Percentiles rank a stretch among this genome's conserved stretches.
Evolutionary conservation across 1,284 basidiomycete species (phyloP).

Genomic region (Trichosporon faecale): DNA sequence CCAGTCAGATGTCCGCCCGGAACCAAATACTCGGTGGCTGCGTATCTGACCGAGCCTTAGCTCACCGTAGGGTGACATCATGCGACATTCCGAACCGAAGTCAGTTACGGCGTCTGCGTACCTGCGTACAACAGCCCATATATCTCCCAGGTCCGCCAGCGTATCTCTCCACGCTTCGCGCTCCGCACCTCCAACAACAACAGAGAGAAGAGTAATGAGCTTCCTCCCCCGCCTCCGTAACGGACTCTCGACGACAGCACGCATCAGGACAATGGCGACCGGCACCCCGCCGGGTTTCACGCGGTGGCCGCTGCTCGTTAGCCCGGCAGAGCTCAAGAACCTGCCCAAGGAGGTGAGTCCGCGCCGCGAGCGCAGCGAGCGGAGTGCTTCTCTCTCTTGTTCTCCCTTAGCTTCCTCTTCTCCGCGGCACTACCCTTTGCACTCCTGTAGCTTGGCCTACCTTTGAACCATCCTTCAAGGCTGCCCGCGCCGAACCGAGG

Average conservation of each 20-base stretch:
- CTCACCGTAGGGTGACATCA: too few species aligned
- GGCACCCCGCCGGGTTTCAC: background rate
- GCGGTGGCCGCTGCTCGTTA: background rate
- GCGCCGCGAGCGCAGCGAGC: background rate
- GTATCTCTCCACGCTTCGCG: background rate
- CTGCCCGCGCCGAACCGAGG: too few species aligned
- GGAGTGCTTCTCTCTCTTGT: background rate
- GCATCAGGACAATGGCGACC: background rate
- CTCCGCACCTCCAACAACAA: background rate
- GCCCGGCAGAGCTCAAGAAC: background rate
- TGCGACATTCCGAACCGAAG: too few species aligned
- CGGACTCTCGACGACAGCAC: background rate
- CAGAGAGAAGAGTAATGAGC: background rate
- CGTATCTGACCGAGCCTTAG: too few species aligned
- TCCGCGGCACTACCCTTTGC: background rate
- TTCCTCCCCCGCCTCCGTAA: background rate
- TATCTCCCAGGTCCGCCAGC: too few species aligned
- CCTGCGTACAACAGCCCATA: too few species aligned
- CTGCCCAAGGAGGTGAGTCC: constrained; percentile 6
- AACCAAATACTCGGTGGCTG: too few species aligned
- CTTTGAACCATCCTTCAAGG: too few species aligned
- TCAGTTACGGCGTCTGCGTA: too few species aligned
- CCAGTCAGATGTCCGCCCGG: too few species aligned
- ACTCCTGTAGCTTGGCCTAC: too few species aligned
- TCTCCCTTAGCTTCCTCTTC: background rate